phyloP scores from a whole-genome alignment of 108 stramenopile species.

The Fistulifera solaris region DNA sequence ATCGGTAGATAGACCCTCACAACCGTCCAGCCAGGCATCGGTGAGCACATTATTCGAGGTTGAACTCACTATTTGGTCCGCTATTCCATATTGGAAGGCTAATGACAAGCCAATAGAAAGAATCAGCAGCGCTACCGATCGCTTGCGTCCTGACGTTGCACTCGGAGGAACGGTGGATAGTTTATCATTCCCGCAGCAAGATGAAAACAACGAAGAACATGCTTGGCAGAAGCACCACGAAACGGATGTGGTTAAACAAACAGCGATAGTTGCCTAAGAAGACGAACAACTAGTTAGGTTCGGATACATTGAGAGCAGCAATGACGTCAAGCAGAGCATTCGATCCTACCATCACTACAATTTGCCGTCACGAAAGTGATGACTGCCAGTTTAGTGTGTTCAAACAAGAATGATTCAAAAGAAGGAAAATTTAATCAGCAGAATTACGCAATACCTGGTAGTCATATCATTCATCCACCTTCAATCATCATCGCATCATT shows the following conservation, averaged over 20 bases:
- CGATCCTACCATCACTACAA: no score
- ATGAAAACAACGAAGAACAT: slow-evolving; percentile 39
- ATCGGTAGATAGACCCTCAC: slow-evolving; percentile 20
- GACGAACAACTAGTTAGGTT: no score
- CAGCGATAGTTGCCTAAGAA: no score
- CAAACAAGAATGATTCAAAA: no score
- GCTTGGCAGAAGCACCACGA: slow-evolving; percentile 65
- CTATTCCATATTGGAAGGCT: slow-evolving; percentile 68
- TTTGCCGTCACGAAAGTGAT: no score
- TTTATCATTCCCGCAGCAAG: slow-evolving; percentile 85
- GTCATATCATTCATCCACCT: no score
- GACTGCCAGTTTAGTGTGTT: no score
- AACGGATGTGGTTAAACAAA: slow-evolving; percentile 1
- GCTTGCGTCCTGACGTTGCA: slow-evolving; percentile 69
- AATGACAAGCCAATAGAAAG: slow-evolving; percentile 50
- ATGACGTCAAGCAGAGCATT: no score
- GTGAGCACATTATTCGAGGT: slow-evolving; percentile 19
- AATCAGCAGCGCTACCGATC: slow-evolving; percentile 55
- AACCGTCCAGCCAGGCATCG: slow-evolving; percentile 59
- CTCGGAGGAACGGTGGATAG: slow-evolving; percentile 56
- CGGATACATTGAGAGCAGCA: no score
- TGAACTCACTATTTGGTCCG: slow-evolving; percentile 30
- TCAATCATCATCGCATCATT: no score
- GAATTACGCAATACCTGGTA: no score
- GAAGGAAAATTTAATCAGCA: no score